These are phyloP conservation scores for Fusarium metavorans DNA, from an alignment of 2,329 filamentous ascomycete genomes.

Conservation along the genomic window DNA sequence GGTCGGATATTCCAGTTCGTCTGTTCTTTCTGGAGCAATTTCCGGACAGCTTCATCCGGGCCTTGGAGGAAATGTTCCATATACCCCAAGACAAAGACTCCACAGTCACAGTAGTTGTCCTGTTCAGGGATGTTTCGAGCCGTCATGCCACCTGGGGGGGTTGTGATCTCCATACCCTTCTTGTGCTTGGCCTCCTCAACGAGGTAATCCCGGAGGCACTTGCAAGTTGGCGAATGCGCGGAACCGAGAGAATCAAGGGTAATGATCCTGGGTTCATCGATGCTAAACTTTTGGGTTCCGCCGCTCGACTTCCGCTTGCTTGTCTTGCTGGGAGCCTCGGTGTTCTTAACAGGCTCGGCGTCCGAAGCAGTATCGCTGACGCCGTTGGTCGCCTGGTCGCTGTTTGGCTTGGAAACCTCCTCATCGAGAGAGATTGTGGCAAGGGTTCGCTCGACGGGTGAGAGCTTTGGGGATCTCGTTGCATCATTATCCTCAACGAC, in stretches of 20 bases:
- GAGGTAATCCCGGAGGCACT: slow-evolving; percentile 81
- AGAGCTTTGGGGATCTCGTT: slow-evolving; percentile 21
- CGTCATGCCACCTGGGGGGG: slow-evolving; percentile 65
- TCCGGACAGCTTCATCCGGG: slow-evolving; percentile 76
- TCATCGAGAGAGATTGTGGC: slow-evolving; percentile 43
- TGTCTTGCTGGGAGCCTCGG: slow-evolving; percentile 4
- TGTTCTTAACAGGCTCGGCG: slow-evolving; percentile 4
- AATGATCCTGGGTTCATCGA: slow-evolving; percentile 77
- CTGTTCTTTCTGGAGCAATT: slow-evolving; percentile 71
- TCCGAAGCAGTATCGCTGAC: neutral
- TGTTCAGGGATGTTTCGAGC: slow-evolving; percentile 83
- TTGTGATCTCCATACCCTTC: slow-evolving; percentile 57
- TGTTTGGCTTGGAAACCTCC: slow-evolving; percentile 16
- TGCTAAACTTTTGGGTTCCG: slow-evolving; percentile 49
- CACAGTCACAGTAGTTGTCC: slow-evolving; percentile 89
- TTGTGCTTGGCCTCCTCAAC: slow-evolving; percentile 77
- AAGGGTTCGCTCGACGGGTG: slow-evolving; percentile 32
- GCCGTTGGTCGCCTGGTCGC: slow-evolving; percentile 14
- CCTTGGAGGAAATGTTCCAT: slow-evolving; percentile 82
- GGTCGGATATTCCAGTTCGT: slow-evolving; percentile 66
- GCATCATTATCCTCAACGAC: slow-evolving; percentile 26
- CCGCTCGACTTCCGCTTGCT: slow-evolving; percentile 32
- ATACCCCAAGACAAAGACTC: slow-evolving; percentile 87
- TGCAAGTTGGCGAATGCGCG: slow-evolving; percentile 72
- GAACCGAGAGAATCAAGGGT: slow-evolving; percentile 87